phyloP scores from a whole-genome alignment of 768 basidiomycete genomes.

The Hydnum rufescens region DNA sequence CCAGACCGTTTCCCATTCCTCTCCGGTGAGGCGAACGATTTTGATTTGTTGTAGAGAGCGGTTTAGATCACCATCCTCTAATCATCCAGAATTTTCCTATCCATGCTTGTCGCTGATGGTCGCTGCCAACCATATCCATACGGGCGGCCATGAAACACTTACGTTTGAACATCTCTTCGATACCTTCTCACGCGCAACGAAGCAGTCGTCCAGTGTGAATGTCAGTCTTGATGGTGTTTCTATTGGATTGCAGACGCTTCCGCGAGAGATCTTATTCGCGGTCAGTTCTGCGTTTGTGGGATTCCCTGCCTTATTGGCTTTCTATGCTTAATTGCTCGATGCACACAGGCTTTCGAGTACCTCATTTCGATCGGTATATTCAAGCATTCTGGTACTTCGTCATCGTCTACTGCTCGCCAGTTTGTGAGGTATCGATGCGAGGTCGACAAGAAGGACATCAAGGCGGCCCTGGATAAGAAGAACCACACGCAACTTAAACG shows the following conservation, averaged over 20 bases:
- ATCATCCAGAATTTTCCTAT: conserved; percentile 42
- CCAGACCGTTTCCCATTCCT: conserved; percentile 35
- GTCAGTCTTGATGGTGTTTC: conserved; percentile 42
- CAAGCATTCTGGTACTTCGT: conserved; percentile 27
- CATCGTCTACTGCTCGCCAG: conserved; percentile 35
- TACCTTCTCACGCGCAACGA: conserved; percentile 53
- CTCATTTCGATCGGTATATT: conserved; percentile 41
- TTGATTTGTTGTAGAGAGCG: neutral
- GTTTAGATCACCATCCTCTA: too few relatives aligned
- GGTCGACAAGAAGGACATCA: conserved; percentile 44
- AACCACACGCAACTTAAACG: conserved; percentile 56
- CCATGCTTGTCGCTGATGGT: conserved; percentile 68
- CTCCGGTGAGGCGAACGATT: conserved; percentile 24
- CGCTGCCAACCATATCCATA: conserved; percentile 57
- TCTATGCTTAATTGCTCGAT: neutral
- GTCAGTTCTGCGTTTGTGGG: conserved; percentile 24
- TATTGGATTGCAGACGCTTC: conserved; percentile 47
- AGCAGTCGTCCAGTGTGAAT: conserved; percentile 51
- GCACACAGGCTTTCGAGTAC: conserved; percentile 51
- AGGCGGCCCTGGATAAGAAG: conserved; percentile 39
- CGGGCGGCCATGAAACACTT: conserved; percentile 56
- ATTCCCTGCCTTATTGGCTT: neutral
- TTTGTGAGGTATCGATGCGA: conserved; percentile 59
- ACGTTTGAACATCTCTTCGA: conserved; percentile 88
- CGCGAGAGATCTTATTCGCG: conserved; percentile 39